A percentile compares a stretch with the other conserved stretches of the same genome.
phyloP scores from a whole-genome alignment of 75 land plant genomes.

The Isoetes taiwanensis region DNA sequence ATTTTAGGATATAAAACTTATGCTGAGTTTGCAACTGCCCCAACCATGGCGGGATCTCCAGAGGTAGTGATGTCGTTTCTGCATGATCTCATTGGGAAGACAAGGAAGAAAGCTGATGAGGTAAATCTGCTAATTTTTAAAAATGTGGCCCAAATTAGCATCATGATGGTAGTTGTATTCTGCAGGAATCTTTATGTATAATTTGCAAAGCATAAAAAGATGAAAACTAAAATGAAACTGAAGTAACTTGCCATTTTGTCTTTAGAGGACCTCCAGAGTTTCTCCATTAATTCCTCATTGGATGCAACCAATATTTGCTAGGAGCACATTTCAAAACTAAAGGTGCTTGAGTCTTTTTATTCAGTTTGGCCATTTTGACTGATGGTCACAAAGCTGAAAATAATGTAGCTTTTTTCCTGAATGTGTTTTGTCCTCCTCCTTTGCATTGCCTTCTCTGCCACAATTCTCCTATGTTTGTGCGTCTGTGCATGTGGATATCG shows the following conservation, averaged over 20 bases:
- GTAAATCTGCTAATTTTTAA: slow-evolving; percentile 21
- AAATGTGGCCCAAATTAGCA: too few relatives aligned
- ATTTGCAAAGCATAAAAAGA: not conserved
- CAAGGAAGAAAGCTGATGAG: slow-evolving; percentile 68
- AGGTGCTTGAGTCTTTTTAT: too few relatives aligned
- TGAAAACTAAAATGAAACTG: not conserved
- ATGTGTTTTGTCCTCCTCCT: too few relatives aligned
- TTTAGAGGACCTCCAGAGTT: not conserved
- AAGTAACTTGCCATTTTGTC: not conserved
- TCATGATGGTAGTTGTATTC: not conserved
- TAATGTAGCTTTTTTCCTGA: not conserved
- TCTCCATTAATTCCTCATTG: not conserved
- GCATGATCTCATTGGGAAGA: slow-evolving; percentile 40
- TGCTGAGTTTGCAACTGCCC: slow-evolving; percentile 72
- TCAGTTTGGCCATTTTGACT: too few relatives aligned
- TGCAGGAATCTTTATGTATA: not conserved
- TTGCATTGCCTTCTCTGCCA: too few relatives aligned
- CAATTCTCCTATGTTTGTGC: not conserved
- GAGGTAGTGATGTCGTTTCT: slow-evolving; percentile 70
- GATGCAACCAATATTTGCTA: not conserved
- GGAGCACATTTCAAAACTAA: too few relatives aligned
- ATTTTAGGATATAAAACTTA: slow-evolving; percentile 69
- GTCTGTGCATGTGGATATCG: not conserved
- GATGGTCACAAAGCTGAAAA: not conserved
- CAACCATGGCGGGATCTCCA: slow-evolving; percentile 82